phyloP scores from a whole-genome alignment of 805 yeast genomes.

The Ogataea paradorogensis region DNA sequence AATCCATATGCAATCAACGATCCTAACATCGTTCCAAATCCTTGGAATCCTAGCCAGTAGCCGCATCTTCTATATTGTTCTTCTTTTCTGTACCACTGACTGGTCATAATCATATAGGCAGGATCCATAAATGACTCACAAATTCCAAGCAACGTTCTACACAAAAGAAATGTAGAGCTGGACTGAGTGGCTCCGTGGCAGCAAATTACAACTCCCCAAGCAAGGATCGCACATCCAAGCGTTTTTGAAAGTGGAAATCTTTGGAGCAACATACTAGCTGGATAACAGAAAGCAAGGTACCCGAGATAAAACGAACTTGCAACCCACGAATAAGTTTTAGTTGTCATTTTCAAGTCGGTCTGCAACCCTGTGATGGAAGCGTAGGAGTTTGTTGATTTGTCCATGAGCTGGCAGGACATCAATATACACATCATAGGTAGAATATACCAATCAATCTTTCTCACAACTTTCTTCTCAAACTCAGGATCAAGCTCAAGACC shows the following conservation, averaged over 20 bases:
- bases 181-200: slow-evolving; percentile 34
- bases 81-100: slow-evolving; percentile 49
- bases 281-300: slow-evolving; percentile 45
- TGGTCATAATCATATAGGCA: slow-evolving; percentile 50
- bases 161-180: slow-evolving; percentile 42
- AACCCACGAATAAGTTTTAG: slow-evolving; percentile 40
- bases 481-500: slow-evolving; percentile 21
- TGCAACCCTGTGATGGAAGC: slow-evolving; percentile 39
- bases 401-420: slow-evolving; percentile 41
- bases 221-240: slow-evolving; percentile 42
- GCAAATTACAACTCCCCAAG: slow-evolving; percentile 49
- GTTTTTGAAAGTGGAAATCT: slow-evolving; percentile 52
- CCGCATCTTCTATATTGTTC: slow-evolving; percentile 41
- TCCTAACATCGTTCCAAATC: slow-evolving; percentile 46
- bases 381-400: slow-evolving; percentile 36
- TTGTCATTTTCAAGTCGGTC: slow-evolving; percentile 35
- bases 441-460: slow-evolving; percentile 38
- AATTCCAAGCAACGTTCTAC: slow-evolving; percentile 52
- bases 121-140: slow-evolving; percentile 47
- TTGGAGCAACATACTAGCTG: slow-evolving; percentile 44
- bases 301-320: slow-evolving; percentile 46
- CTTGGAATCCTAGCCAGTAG: slow-evolving; percentile 38
- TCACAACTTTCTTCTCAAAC: slow-evolving; percentile 32
- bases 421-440: slow-evolving; percentile 37
- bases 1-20: slow-evolving; percentile 47